These are phyloP conservation scores for Blastobotrys illinoisensis DNA, from an alignment of 1,139 yeast genomes.

Conservation along the genomic window DNA sequence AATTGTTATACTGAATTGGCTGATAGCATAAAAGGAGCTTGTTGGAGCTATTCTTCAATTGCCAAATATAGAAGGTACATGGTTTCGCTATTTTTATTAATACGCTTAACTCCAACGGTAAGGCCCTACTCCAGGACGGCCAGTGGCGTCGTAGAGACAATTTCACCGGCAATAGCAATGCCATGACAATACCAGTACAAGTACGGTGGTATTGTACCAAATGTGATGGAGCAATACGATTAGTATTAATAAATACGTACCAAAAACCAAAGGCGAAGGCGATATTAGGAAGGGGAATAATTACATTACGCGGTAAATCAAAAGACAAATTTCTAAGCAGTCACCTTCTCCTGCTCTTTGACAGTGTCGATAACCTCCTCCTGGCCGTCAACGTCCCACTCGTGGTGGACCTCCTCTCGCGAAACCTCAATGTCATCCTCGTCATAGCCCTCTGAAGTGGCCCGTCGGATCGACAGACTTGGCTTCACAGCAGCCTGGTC, in stretches of 20 bases:
- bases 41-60: no score
- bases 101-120: no score
- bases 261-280: neutral
- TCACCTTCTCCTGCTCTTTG: conserved; percentile 14
- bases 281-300: neutral
- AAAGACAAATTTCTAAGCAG: neutral
- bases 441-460: conserved; percentile 56
- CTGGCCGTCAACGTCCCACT: conserved; percentile 41
- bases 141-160: no score
- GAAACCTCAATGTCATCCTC: conserved; percentile 48
- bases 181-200: no score
- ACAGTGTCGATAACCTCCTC: conserved; percentile 16
- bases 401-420: conserved; percentile 32
- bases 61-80: no score
- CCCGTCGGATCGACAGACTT: conserved; percentile 79
- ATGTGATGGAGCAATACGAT: neutral
- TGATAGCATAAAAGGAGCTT: no score
- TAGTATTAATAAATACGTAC: conserved; percentile 1
- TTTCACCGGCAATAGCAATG: no score
- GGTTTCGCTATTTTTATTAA: no score
- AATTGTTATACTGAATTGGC: no score
- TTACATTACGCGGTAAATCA: neutral
- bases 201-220: no score
- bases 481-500: conserved; percentile 96
- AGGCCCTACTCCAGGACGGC: no score